Evolutionary conservation across 2,329 filamentous ascomycete genomes (phyloP), one percentile per base, ranked within the genome.

Genomic region (Emmonsiellopsis sp.): DNA sequence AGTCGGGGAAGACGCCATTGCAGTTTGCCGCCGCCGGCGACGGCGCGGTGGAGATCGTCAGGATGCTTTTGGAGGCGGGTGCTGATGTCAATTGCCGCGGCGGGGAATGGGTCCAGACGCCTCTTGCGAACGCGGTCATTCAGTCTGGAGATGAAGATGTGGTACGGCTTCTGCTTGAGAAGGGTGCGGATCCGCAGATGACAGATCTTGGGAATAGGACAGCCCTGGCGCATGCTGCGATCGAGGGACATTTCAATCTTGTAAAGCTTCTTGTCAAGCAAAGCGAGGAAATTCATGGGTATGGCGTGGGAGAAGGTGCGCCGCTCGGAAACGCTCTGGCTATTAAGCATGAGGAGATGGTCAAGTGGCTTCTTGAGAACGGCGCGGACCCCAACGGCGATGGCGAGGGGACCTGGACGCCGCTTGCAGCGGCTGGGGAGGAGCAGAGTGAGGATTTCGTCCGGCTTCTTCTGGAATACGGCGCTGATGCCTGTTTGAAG

Each of bases 81-180:
- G n/a, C 42, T 44, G 5, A 27, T 32, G 27, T 13, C 33, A 31
- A 13, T 8, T 21, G 7, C 3, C 13, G 31, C 5, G 32, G 9
- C 8, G 14, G 2, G 45, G 14, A n/a, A 7, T 17, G 11, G 4
- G 44, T 27, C 31, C 42, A 39, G 9, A 54, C 56, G 5, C 45
- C 51, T 13, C 21, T 57, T 11, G 39, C 44, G 36, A 8, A 49
- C n/a, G 56, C 56, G 10, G 51, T 45, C 27, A 5, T 27, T 27
- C 27, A 27, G 17, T 27, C 39, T 14, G 53, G 56, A 10, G 39
- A 55, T 17, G 17, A 13, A 8, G 44, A 46, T 10, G 27, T 52
- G n/a, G 48, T 49, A 8, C 42, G 46, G 2, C 42, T 57, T 2
- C 53, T 57, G 11, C 37, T 57, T 37, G 7, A 51, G 5, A 48